phyloP scores from a whole-genome alignment of 75 land plant species.

The Selaginella tamariscina region DNA sequence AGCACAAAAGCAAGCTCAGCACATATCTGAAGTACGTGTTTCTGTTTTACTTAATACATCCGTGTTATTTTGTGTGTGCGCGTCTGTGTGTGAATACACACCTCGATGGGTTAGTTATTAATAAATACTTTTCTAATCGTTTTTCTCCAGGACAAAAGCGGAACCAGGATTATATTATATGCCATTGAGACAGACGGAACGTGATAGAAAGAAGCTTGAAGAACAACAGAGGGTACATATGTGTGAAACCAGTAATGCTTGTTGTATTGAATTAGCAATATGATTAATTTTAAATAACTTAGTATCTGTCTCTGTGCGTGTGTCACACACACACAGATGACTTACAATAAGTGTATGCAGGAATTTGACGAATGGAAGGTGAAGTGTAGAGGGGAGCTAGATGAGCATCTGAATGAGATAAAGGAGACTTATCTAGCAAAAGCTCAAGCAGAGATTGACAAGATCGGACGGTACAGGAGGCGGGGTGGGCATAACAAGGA shows the following conservation, averaged over 20 bases:
- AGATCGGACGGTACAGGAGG: slow-evolving; percentile 40
- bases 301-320: too few relatives aligned
- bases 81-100: too few relatives aligned
- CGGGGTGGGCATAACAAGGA: background rate
- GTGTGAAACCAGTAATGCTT: background rate
- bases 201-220: slow-evolving; percentile 37
- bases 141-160: slow-evolving; percentile 54
- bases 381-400: slow-evolving; percentile 58
- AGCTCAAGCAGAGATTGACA: slow-evolving; percentile 62
- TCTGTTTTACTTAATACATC: too few relatives aligned
- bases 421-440: slow-evolving; percentile 53
- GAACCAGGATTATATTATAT: slow-evolving; percentile 72
- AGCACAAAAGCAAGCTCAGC: background rate
- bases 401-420: slow-evolving; percentile 64
- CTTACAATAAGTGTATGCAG: too few relatives aligned
- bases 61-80: too few relatives aligned
- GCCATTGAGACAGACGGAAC: slow-evolving; percentile 49
- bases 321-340: too few relatives aligned
- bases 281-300: too few relatives aligned
- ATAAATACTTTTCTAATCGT: background rate
- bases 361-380: slow-evolving; percentile 67
- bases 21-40: background rate
- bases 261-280: too few relatives aligned
- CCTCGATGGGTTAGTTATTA: background rate
- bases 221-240: slow-evolving; percentile 25